Evolutionary conservation across 148 eudicot genomes (phyloP), one percentile per base, ranked within the genome.

Genomic region (Nepenthes mirabilis): DNA sequence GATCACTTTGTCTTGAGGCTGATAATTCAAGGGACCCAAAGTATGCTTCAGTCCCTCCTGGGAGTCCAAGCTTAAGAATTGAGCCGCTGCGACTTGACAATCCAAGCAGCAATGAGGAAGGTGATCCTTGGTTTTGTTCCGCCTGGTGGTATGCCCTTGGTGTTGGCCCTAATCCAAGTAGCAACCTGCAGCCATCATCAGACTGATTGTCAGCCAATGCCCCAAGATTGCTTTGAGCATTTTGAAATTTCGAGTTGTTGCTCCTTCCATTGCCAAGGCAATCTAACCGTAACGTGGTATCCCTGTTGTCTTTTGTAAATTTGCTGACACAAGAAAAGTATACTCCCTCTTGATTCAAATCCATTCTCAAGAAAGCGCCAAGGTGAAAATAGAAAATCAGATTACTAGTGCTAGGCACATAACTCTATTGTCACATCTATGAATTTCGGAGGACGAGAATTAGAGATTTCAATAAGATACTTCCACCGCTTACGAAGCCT

Each of bases 101-200:
- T 11, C 71, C 76, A 14, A 56, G 80, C 37, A 66, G 59, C 43
- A 68, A 11, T 33, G 55, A 32, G 3, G 79, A 36, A 37, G 60
- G 56, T 35, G 74, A 65, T 40, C 60, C 72, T 49, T 83, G 82
- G 54, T 57, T 63, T 59, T 70, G 82, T 52, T 65, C 68, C 34
- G 33, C 60, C 23, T 76, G 69, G 37, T 83, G 70, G 47, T 74
- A 77, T 55, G 70, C 58, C 54, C 70, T 77, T 36, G 95, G 75
- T 2, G 91, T 79, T 0, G 99, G 99, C 13, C 99, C 99, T 57
- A 94, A 68, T 11, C 99, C 97, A 47, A 94, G 97, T 14, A 94
- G 91, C 74, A 94, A 69, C 63, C 79, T 73, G 72, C 97, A 94
- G 11, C 84, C 89, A 70, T 94, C 99, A 68, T 94, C 95, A 9